phyloP scores from a whole-genome alignment of 1,284 basidiomycete genomes.

The Trichosporon ovoides region DNA sequence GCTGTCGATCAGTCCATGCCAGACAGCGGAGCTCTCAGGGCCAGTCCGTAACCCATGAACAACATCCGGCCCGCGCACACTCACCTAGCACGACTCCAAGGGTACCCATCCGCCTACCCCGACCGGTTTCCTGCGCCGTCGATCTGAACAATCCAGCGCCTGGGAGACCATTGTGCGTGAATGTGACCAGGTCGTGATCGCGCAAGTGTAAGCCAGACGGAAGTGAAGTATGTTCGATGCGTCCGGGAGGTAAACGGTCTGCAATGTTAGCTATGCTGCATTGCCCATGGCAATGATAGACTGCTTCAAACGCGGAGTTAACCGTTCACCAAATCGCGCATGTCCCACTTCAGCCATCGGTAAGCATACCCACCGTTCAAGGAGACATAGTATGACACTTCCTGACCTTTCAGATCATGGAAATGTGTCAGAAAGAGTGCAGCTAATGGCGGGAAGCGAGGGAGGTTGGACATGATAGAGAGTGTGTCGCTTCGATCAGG shows the following conservation, averaged over 20 bases:
- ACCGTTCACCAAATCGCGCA: too few species aligned
- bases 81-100: constrained; percentile 38
- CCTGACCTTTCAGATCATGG: constrained; percentile 44
- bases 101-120: constrained; percentile 42
- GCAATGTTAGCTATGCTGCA: not conserved
- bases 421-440: constrained; percentile 44
- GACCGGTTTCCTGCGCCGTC: constrained; percentile 20
- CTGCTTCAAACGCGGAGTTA: too few species aligned
- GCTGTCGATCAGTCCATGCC: not conserved
- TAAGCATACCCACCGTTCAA: constrained; percentile 19
- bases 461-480: constrained; percentile 8
- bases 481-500: not conserved
- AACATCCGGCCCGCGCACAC: constrained; percentile 1
- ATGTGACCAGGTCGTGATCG: constrained; percentile 31
- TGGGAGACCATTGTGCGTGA: constrained; percentile 28
- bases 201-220: constrained; percentile 40
- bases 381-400: constrained; percentile 33
- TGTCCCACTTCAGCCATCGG: too few species aligned
- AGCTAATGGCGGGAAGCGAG: constrained; percentile 31
- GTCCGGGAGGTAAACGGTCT: constrained; percentile 22
- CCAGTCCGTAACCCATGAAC: too few species aligned
- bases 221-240: constrained; percentile 38
- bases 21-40: too few species aligned
- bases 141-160: constrained; percentile 37
- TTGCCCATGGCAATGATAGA: too few species aligned